A percentile compares a stretch with the other conserved stretches of the same genome.
Conservation (phyloP, 2,329 filamentous ascomycete species). For the Ophiocordyceps camponoti-saundersi region DNA sequence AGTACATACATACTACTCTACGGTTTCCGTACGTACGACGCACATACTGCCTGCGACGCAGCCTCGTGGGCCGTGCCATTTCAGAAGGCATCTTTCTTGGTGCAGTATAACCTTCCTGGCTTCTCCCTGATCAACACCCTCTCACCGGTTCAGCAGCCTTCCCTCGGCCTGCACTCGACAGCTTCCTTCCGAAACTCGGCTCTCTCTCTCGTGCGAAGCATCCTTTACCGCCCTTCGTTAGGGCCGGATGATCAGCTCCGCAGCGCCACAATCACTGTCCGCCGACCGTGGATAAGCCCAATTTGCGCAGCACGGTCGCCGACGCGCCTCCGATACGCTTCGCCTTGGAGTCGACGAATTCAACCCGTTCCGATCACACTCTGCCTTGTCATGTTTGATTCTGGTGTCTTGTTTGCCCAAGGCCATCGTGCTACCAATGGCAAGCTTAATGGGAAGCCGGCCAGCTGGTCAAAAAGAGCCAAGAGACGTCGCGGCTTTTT, state of each 20-base stretch:
- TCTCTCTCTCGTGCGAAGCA: background rate
- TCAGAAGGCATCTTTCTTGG: background rate
- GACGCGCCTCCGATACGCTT: background rate
- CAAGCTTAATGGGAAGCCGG: conserved; percentile 14
- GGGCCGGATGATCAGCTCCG: background rate
- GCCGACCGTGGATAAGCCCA: background rate
- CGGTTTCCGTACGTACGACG: too few species aligned
- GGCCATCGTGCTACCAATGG: conserved; percentile 15
- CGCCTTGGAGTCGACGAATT: background rate
- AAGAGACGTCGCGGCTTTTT: conserved; percentile 13
- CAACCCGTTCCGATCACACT: background rate
- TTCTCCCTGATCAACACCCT: background rate
- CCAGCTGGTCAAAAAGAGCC: conserved; percentile 6
- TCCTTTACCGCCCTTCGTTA: background rate
- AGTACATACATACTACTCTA: too few species aligned
- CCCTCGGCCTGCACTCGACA: background rate
- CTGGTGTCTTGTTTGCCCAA: conserved; percentile 19
- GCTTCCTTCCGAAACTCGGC: background rate
- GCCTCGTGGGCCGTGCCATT: background rate
- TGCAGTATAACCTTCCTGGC: too few species aligned
- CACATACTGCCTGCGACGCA: background rate
- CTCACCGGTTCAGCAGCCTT: background rate
- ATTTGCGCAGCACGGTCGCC: background rate
- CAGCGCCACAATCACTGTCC: background rate
- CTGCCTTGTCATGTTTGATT: conserved; percentile 17